Evolutionary conservation across 345 rosid species (phyloP), one percentile per base, ranked within the genome.

Genomic region (Eucalyptus cloeziana): DNA sequence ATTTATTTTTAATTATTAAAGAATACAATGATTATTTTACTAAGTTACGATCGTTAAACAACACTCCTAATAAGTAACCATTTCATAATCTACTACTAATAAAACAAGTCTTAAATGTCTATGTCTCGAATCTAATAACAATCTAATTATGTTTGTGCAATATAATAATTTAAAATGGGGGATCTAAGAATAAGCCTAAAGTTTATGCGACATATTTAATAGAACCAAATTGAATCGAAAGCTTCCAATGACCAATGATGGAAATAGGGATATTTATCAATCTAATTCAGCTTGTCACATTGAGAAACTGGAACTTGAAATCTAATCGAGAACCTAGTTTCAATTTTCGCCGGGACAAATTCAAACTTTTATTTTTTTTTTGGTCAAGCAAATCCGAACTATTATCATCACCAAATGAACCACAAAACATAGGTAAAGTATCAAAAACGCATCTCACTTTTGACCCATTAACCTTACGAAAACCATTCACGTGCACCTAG

Each of bases 361-460:
- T 0, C 6, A 3, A 67, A 3, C 3, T 2, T 7, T 17, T 17
- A 0, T 3, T 51, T 17, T 0, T 52, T 52, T 17, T 51, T 52
- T 17, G 56, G 56, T 52, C 24, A 52, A 52, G 56, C 56, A 52
- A 52, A 52, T 7, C 56, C 0, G 4, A 52, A 52, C 79, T 67
- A 67, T n/a, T 67, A 64, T n/a, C 76, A 14, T 16, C 76, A 14
- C 37, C 40, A 2, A 67, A 67, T 67, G 25, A 33, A 17, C 81
- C 45, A 17, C 81, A 9, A 17, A 33, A 71, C 22, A 9, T 71
- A 71, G 81, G 81, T 71, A 71, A 19, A 71, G 4, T 17, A 3
- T 37, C 0, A 17, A 37, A 19, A 71, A 10, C 45, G 7, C 10
- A 5, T 71, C 81, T 71, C 45, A 2, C 44, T 37, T 69, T 71